Conservation (phyloP, 805 yeast species). For the Spathaspora girioi region DNA sequence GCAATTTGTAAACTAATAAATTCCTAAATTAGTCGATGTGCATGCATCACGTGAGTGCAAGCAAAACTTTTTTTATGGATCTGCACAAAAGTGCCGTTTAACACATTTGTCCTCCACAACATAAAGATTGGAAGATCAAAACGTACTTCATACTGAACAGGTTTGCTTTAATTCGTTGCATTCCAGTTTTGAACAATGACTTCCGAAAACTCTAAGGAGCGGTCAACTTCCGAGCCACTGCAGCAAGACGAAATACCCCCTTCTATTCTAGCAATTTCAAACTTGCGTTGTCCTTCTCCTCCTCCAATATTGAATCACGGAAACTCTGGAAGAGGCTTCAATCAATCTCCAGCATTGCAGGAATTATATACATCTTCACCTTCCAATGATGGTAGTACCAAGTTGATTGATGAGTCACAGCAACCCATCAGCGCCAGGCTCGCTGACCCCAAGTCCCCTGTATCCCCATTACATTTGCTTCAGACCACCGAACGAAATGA, state of each 20-base stretch:
- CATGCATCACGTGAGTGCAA: no score
- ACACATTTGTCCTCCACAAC: no score
- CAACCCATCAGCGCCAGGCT: neutral
- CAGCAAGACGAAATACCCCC: slow-evolving; percentile 30
- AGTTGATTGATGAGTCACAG: neutral
- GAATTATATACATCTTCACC: neutral
- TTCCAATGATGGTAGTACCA: neutral
- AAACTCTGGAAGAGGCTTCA: slow-evolving; percentile 6
- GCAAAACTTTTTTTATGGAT: no score
- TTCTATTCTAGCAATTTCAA: slow-evolving; percentile 54
- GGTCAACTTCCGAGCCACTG: neutral
- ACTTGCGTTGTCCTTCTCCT: slow-evolving; percentile 66
- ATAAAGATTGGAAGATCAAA: no score
- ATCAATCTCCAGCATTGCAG: slow-evolving; percentile 8
- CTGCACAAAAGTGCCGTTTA: no score
- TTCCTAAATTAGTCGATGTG: no score
- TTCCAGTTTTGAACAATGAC: neutral
- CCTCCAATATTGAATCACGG: slow-evolving; percentile 52
- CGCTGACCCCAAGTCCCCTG: neutral
- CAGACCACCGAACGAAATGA: slow-evolving; percentile 8
- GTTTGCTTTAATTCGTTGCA: no score
- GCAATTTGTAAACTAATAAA: no score
- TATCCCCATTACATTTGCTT: neutral
- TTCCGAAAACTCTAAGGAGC: slow-evolving; percentile 1
- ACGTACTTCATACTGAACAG: no score